Percentiles rank a stretch among this genome's conserved stretches.
Conservation (phyloP, 768 basidiomycete species). For the Rhizopogon salebrosus region DNA sequence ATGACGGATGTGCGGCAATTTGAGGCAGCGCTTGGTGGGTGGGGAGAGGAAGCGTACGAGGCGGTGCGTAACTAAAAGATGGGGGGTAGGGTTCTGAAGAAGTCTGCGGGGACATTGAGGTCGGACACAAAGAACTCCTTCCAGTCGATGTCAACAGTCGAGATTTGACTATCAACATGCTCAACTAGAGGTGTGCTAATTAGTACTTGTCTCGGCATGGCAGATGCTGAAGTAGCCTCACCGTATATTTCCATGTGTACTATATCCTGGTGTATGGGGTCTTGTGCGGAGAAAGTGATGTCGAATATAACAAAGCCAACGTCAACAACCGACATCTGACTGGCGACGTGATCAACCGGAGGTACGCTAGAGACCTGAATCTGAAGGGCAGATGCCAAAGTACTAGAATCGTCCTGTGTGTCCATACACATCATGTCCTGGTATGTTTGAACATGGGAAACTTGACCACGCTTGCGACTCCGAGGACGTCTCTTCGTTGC, state of each 20-base stretch:
- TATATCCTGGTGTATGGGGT: no score
- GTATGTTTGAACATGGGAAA: no score
- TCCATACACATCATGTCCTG: no score
- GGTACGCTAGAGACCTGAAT: no score
- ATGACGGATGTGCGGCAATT: no score
- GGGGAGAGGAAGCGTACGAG: background rate
- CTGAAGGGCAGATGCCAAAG: no score
- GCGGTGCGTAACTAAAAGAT: background rate
- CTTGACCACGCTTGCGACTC: background rate
- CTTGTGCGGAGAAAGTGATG: no score
- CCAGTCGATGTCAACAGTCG: background rate
- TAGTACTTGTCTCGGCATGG: no score
- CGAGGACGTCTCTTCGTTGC: background rate
- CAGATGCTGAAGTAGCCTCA: background rate
- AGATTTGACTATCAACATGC: background rate
- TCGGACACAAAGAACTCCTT: background rate
- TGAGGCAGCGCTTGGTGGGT: background rate
- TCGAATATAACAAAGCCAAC: no score
- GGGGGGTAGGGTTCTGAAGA: background rate
- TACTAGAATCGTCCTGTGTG: no score
- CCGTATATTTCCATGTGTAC: background rate
- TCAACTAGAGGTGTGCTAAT: background rate
- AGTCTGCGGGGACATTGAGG: background rate
- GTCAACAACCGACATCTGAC: no score
- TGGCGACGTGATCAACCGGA: no score